Percentiles rank a stretch among this genome's conserved stretches.
These are phyloP conservation scores for Hirsutella thompsonii DNA, from an alignment of 2,329 filamentous ascomycete genomes.

Conservation along the genomic window DNA sequence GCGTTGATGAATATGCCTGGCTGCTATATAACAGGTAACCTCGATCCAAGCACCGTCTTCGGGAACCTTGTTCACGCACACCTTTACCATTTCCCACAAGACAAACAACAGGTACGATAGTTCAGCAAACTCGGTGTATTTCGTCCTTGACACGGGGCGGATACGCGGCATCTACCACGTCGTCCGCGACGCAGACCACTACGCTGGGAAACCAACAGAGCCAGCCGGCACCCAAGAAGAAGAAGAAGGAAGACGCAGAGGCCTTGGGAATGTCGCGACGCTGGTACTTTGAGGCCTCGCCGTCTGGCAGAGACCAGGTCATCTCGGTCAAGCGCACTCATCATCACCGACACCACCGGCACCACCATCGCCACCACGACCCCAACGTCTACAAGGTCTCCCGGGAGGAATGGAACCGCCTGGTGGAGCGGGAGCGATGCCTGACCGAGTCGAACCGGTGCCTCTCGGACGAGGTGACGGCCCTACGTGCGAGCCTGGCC, in stretches of 20 bases:
- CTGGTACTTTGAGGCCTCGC: constrained; percentile 22
- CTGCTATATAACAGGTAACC: no score
- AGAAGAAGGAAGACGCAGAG: constrained; percentile 3
- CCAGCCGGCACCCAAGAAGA: constrained; percentile 2
- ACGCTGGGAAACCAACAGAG: constrained; percentile 9
- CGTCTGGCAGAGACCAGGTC: constrained; percentile 21
- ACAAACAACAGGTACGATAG: no score
- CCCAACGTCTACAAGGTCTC: constrained; percentile 22
- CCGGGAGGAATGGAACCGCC: constrained; percentile 22
- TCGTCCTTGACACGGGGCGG: constrained; percentile 4
- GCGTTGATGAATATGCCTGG: no score
- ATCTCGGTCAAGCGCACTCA: constrained; percentile 26
- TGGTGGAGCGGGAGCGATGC: constrained; percentile 22
- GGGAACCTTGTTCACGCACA: not conserved
- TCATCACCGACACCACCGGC: constrained; percentile 19
- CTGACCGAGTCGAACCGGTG: constrained; percentile 21
- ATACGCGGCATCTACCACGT: not conserved
- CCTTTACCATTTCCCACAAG: not conserved
- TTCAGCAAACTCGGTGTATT: not conserved
- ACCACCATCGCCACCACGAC: constrained; percentile 16
- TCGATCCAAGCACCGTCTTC: not conserved
- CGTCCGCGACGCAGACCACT: constrained; percentile 2
- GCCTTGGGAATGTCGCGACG: constrained; percentile 18
- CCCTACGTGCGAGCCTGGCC: constrained; percentile 22
- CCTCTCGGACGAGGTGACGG: constrained; percentile 17